Evolutionary conservation across 73 alveolate species (phyloP).

Genomic region (Symbiodinium pilosum): DNA sequence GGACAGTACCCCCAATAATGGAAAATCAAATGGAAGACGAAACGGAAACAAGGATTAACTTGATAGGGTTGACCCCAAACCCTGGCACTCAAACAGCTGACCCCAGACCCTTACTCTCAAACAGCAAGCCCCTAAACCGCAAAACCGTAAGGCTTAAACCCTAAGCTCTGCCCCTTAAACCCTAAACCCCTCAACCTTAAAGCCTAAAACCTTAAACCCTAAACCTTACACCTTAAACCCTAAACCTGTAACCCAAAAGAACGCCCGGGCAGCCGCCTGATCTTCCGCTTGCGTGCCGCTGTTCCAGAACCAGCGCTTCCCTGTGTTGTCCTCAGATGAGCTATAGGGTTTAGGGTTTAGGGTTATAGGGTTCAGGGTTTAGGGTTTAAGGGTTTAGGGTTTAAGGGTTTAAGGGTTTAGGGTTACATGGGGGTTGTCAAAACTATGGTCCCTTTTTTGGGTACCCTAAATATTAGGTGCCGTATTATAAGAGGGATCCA

Average conservation of each 20-base stretch:
- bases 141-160: not conserved
- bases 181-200: not conserved
- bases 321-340: constrained; percentile 40
- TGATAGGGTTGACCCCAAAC: too few relatives aligned
- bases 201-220: not conserved
- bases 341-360: not conserved
- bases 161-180: too few relatives aligned
- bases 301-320: constrained; percentile 88
- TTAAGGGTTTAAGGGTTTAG: not conserved
- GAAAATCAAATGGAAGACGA: too few relatives aligned
- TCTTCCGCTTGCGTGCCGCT: constrained; percentile 33
- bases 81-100: too few relatives aligned
- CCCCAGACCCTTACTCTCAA: too few relatives aligned
- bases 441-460: too few relatives aligned
- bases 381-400: not conserved
- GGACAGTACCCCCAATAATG: too few relatives aligned
- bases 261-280: not conserved
- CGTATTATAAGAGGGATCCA: too few relatives aligned
- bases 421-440: too few relatives aligned
- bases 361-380: not conserved
- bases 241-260: not conserved
- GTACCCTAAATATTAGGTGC: too few relatives aligned
- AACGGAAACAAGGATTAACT: too few relatives aligned
- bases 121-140: too few relatives aligned
- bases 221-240: not conserved